phyloP scores from a whole-genome alignment of 257 asterid species.

The Asclepias syriaca region DNA sequence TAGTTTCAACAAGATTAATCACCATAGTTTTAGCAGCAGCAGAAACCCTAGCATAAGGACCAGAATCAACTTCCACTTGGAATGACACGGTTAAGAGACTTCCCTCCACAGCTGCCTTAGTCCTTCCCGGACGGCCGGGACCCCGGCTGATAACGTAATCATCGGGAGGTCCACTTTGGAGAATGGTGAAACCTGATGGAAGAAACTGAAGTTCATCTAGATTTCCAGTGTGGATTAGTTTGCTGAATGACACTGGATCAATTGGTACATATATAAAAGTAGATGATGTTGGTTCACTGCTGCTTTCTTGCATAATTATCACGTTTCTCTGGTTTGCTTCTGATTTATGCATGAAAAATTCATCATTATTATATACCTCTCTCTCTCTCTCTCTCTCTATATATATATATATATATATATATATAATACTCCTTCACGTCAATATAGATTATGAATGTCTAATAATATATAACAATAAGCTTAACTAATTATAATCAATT shows the following conservation, averaged over 20 bases:
- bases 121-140: too few relatives aligned
- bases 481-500: too few relatives aligned
- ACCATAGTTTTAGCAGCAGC: background rate
- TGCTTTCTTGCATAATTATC: constrained; percentile 20
- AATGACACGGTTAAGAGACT: background rate
- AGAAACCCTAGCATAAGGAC: background rate
- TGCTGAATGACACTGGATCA: background rate
- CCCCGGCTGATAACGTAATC: too few relatives aligned
- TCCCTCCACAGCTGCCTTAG: background rate
- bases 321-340: constrained; percentile 1
- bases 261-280: constrained; percentile 13
- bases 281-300: constrained; percentile 4
- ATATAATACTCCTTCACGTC: too few relatives aligned
- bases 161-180: background rate
- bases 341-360: background rate
- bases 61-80: background rate
- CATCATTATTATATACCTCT: too few relatives aligned
- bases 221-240: background rate
- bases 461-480: too few relatives aligned
- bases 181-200: background rate
- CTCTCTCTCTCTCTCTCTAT: too few relatives aligned
- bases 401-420: too few relatives aligned
- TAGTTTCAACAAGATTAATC: background rate
- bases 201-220: background rate
- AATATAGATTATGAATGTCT: too few relatives aligned